Base-by-base conservation (phyloP, 371 early-diverging fungal genomes). In the Circinella umbellata region DNA sequence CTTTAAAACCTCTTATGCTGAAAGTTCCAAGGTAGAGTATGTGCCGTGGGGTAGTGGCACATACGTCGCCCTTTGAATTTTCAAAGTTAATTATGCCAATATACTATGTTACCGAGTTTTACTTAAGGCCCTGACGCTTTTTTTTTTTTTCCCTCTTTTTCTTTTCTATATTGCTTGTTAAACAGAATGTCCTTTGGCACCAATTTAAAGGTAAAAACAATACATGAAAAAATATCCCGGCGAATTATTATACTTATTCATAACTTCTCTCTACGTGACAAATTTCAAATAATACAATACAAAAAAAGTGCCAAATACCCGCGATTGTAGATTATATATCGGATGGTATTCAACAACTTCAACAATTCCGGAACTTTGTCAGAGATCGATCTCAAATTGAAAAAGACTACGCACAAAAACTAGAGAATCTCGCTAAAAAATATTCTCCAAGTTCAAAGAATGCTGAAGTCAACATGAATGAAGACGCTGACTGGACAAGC, bases 321-420 rank as follows among this genome's bases (percentile, higher is more conserved):
- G 63, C 77, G 14, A 88, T 91, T 67, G 70, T 82, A 35, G 83
- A 86, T 39, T 84, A 89, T 73, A 77, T 90, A 8, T 75, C 76
- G 36, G 84, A 87, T 60, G 91, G 91, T 10, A 82, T 91, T 53
- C 75, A 83, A 36, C 89, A 93, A 51, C 65, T 91, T 11, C 63
- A 78, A 59, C 93, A 93, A 61, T 88, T 92, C 63, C 88, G 93
- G 34, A 93, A 89, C 65, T 93, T 91, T 73, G 76, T 92, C 59
- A 89, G 87, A 69, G 95, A 95, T 51, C 81, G 88, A 17, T 86
- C 89, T 20, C 86, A 81, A 55, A 82, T 94, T 36, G 94, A 95
- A 69, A 81, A 85, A 55, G 95, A 95, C 54, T 93, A 90, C 77
- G 88, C 93, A 14, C 84, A 86, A 69, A 87, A 90, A 66, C 82